Percentiles rank a stretch among this genome's conserved stretches.
Conservation (phyloP, 495 filamentous ascomycete species). For the Aspergillus olivimuriae region DNA sequence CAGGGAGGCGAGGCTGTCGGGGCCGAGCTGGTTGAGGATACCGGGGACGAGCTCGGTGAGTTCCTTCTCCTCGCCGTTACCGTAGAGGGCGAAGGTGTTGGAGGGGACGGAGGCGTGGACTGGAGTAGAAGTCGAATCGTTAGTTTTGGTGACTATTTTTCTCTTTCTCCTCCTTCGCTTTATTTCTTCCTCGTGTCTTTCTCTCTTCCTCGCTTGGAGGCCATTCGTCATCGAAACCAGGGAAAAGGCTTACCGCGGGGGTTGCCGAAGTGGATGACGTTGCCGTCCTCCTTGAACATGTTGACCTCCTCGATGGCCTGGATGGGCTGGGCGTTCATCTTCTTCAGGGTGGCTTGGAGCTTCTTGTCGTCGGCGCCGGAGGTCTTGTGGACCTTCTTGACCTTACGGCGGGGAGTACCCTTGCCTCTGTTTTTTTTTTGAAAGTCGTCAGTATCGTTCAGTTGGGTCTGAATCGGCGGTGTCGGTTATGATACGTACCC, state of each 20-base stretch:
- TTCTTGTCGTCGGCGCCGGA: slow-evolving; percentile 97
- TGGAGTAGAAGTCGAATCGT: slow-evolving; percentile 32
- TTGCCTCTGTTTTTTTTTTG: slow-evolving; percentile 64
- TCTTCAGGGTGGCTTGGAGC: slow-evolving; percentile 89
- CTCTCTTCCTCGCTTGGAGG: too few species aligned
- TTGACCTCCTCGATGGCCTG: slow-evolving; percentile 99
- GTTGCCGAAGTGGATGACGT: slow-evolving; percentile 97
- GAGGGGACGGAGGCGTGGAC: slow-evolving; percentile 94
- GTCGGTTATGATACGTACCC: slow-evolving; percentile 14
- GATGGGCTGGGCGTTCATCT: slow-evolving; percentile 94
- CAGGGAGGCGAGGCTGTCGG: slow-evolving; percentile 94
- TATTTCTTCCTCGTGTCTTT: too few species aligned
- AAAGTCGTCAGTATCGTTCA: neutral
- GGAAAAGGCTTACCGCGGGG: slow-evolving; percentile 70
- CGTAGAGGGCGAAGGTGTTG: slow-evolving; percentile 99
- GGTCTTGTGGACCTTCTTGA: slow-evolving; percentile 93
- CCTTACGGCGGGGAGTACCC: slow-evolving; percentile 93
- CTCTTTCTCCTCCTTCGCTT: too few species aligned
- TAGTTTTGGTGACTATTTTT: too few species aligned
- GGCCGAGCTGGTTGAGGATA: slow-evolving; percentile 98
- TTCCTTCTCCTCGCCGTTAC: slow-evolving; percentile 97
- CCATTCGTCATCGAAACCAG: neutral
- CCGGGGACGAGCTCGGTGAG: slow-evolving; percentile 98
- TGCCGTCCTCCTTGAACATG: slow-evolving; percentile 99
- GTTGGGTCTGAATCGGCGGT: neutral